Evolutionary conservation across 495 filamentous ascomycete species (phyloP).

Genomic region (Penicillium odoratum): DNA sequence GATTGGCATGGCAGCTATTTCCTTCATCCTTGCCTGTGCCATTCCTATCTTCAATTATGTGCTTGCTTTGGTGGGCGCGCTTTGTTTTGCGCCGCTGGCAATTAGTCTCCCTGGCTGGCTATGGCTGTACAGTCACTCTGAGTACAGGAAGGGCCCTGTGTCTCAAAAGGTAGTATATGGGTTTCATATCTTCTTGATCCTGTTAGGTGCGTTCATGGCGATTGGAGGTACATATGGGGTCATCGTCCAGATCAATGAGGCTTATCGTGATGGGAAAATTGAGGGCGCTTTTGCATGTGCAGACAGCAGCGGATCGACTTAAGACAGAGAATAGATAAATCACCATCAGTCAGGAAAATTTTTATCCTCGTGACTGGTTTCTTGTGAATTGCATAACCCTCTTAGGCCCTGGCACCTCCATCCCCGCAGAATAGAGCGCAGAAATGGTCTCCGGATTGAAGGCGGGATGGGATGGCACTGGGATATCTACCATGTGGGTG

Average conservation of each 20-base stretch:
- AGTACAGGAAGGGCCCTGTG: slow-evolving; percentile 33
- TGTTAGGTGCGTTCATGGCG: slow-evolving; percentile 40
- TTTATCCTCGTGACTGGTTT: too few species aligned
- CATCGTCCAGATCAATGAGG: slow-evolving; percentile 38
- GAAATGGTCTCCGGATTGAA: too few species aligned
- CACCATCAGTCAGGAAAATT: too few species aligned
- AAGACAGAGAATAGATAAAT: not conserved
- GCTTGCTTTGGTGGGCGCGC: slow-evolving; percentile 44
- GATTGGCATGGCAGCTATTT: slow-evolving; percentile 53
- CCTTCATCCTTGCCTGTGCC: slow-evolving; percentile 66
- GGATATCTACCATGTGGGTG: slow-evolving; percentile 17
- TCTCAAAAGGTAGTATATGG: slow-evolving; percentile 18
- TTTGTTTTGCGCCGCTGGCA: slow-evolving; percentile 42
- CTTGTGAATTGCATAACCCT: too few species aligned
- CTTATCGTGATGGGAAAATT: slow-evolving; percentile 38
- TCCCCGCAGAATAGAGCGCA: too few species aligned
- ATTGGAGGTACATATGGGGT: slow-evolving; percentile 44
- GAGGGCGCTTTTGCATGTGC: slow-evolving; percentile 42
- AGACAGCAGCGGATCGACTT: slow-evolving; percentile 35
- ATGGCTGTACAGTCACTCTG: slow-evolving; percentile 46
- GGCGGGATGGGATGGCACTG: slow-evolving; percentile 1
- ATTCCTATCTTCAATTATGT: slow-evolving; percentile 72
- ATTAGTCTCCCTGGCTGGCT: slow-evolving; percentile 45
- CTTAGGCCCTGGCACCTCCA: too few species aligned
- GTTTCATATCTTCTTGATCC: slow-evolving; percentile 30